A percentile compares a stretch with the other conserved stretches of the same genome.
phyloP scores from a whole-genome alignment of 139 green algal genomes.

The Ostreobium quekettii region DNA sequence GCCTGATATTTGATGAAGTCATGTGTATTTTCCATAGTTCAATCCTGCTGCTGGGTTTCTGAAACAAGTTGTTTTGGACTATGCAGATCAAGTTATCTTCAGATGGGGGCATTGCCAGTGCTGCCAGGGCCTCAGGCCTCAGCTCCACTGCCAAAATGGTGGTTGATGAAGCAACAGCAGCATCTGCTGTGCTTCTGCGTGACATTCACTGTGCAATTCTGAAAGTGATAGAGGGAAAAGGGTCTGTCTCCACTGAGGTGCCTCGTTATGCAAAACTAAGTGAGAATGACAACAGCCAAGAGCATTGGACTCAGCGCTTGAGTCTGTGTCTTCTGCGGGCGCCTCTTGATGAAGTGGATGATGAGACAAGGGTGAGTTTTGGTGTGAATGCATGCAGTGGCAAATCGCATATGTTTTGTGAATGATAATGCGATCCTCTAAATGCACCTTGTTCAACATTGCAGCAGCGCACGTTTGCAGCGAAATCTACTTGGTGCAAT shows the following conservation, averaged over 20 bases:
- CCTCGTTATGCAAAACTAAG: no score
- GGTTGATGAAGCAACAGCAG: neutral
- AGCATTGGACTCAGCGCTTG: slow-evolving; percentile 18
- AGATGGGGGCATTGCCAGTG: neutral
- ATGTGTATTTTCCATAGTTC: no score
- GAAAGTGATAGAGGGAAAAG: slow-evolving; percentile 33
- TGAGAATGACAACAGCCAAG: slow-evolving; percentile 14
- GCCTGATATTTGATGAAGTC: no score
- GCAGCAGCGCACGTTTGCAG: no score
- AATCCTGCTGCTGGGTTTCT: neutral
- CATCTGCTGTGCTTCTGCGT: slow-evolving; percentile 44
- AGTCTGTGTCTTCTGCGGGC: slow-evolving; percentile 21
- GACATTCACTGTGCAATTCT: slow-evolving; percentile 58
- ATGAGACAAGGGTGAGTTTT: slow-evolving; percentile 3
- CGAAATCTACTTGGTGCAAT: no score
- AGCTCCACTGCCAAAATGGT: neutral
- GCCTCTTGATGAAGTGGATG: slow-evolving; percentile 12
- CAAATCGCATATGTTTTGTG: neutral
- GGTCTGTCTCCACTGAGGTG: no score
- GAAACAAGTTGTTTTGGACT: neutral
- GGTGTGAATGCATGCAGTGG: neutral
- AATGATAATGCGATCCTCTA: no score
- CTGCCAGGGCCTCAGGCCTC: slow-evolving; percentile 2
- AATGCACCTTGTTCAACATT: no score
- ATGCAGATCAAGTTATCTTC: no score